Base-by-base conservation (phyloP, 768 basidiomycete species). In the Coprinopsis strossmayeri region DNA sequence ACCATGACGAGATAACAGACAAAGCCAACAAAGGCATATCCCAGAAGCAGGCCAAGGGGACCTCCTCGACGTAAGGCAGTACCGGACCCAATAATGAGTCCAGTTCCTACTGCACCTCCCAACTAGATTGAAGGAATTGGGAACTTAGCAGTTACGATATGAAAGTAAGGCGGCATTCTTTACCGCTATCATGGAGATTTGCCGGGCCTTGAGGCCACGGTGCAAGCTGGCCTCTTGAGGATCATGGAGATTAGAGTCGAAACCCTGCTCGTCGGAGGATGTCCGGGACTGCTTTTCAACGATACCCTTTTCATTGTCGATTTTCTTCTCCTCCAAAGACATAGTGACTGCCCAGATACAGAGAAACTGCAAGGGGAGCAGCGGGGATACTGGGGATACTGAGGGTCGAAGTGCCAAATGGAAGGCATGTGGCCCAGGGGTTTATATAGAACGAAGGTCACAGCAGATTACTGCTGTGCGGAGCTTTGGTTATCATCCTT, bases 1-100 rank as follows among this genome's bases (percentile, higher is more conserved):
- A 77, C 64, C 77, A 81, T 79, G 48, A 79, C 81, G 47, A 82
- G 64, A 60, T 77, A 79, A 59, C 78, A 79, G 20, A 81, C 67
- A 38, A 76, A 63, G 13, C 81, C 78, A 42, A 82, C 72, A 54
- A 77, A 76, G 5, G 65, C 55, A 53, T 73, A 73, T 2, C 72
- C 73, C 34, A 67, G 51, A 10, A 67, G 51, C 25, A 67, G 46
- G 48, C 66, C 78, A 12, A 77, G 69, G 1, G 78, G 77, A 11
- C 79, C 79, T 41, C 79, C 78, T 47, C 74, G 65, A 34, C 69
- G 64, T 13, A 84, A 64, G 5, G 79, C 81, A 18, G 79, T 80
- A 1, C 78, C 79, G 24, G 78, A 81, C 18, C 73, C 73, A 40
- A 81, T 79, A 54, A 78, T 74, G 15, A 80, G 64, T 43, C 78